Conservation (phyloP, 768 basidiomycete genomes). For the Plicaturopsis crispa region DNA sequence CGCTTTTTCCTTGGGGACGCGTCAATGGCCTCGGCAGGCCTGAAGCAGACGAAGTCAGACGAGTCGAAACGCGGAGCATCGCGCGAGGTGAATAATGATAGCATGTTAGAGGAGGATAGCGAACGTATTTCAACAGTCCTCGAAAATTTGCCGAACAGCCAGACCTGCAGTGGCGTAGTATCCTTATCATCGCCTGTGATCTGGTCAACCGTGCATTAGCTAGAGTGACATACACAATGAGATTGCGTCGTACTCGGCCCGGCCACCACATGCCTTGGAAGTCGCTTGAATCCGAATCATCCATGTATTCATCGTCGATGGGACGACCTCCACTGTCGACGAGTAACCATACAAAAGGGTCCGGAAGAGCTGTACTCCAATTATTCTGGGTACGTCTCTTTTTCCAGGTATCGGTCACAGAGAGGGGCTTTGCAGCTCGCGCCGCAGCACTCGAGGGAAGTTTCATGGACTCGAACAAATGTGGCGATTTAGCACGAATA, state of each 20-base stretch:
- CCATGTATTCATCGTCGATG: slow-evolving; percentile 15
- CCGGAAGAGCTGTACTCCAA: slow-evolving; percentile 19
- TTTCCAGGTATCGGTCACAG: too few species aligned
- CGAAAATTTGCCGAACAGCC: slow-evolving; percentile 21
- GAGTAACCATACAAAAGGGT: slow-evolving; percentile 45
- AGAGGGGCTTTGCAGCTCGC: too few species aligned
- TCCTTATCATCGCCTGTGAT: too few species aligned
- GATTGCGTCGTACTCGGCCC: slow-evolving; percentile 39
- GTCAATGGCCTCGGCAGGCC: slow-evolving; percentile 5
- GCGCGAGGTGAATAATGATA: slow-evolving; percentile 24
- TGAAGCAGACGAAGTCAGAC: slow-evolving; percentile 24
- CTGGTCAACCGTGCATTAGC: too few species aligned
- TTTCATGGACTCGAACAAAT: too few species aligned
- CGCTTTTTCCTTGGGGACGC: slow-evolving; percentile 39
- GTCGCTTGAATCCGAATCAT: background rate
- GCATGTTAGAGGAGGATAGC: slow-evolving; percentile 34
- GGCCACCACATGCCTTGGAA: slow-evolving; percentile 58
- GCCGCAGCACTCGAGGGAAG: too few species aligned
- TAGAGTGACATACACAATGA: background rate
- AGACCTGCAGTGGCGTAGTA: too few species aligned
- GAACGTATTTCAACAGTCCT: slow-evolving; percentile 16
- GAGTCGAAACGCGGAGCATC: slow-evolving; percentile 36
- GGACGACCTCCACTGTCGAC: slow-evolving; percentile 32
- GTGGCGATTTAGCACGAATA: too few species aligned
- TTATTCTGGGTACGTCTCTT: too few species aligned